Evolutionary conservation across 2,329 filamentous ascomycete species (phyloP).

Genomic region (Alternaria ethzedia): DNA sequence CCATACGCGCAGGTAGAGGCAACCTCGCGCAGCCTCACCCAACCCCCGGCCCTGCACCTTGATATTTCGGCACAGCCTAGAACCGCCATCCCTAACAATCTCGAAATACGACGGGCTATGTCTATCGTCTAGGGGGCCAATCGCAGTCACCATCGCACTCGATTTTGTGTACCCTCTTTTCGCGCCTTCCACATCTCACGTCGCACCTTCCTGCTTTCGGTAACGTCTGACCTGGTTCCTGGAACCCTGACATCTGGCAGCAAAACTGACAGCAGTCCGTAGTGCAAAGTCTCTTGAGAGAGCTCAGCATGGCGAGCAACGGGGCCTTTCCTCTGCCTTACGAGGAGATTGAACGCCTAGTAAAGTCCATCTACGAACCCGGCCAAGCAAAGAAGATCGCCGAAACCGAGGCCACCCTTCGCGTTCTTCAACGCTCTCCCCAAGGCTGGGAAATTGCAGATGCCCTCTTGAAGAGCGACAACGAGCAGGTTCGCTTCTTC

Average conservation of each 20-base stretch:
- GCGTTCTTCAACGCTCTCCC: conserved; percentile 77
- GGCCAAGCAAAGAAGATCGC: conserved; percentile 53
- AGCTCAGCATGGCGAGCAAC: conserved; percentile 30
- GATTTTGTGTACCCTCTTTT: background rate
- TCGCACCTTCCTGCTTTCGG: conserved; percentile 9
- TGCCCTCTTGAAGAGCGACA: conserved; percentile 70
- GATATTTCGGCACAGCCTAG: background rate
- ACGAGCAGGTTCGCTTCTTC: conserved; percentile 85
- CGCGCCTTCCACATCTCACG: background rate
- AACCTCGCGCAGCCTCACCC: background rate
- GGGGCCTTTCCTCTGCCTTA: conserved; percentile 35
- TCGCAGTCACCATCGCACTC: background rate
- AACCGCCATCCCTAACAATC: background rate
- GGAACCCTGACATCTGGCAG: background rate
- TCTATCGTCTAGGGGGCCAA: background rate
- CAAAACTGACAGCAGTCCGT: background rate
- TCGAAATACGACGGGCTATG: background rate
- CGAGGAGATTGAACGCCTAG: conserved; percentile 52
- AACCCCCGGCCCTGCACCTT: background rate
- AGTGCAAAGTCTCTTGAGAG: background rate
- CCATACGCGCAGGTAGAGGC: conserved; percentile 23
- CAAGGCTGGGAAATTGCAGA: conserved; percentile 88
- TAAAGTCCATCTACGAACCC: conserved; percentile 60
- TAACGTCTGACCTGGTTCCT: background rate
- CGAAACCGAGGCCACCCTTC: conserved; percentile 74